These are phyloP conservation scores for Phytophthora pisi DNA, from an alignment of 352 stramenopile genomes.

Conservation along the genomic window DNA sequence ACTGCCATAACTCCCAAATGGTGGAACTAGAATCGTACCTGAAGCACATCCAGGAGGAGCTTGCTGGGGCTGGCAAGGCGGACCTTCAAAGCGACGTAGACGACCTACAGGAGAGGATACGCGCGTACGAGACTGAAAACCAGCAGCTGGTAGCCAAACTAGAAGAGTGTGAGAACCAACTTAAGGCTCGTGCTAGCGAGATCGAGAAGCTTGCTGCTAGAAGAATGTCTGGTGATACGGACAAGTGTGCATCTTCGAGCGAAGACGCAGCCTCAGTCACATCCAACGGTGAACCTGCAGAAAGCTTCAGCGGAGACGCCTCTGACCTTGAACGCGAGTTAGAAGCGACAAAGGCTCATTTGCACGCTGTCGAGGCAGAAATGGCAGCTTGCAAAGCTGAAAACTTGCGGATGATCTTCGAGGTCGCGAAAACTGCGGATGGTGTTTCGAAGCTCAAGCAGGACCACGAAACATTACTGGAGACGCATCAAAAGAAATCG, in stretches of 20 bases:
- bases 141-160: slow-evolving; percentile 31
- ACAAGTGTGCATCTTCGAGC: slow-evolving; percentile 15
- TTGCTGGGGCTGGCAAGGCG: slow-evolving; percentile 13
- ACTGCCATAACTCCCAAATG: slow-evolving; percentile 4
- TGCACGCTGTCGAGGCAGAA: slow-evolving; percentile 52
- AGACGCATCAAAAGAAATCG: slow-evolving; percentile 40
- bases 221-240: slow-evolving; percentile 10
- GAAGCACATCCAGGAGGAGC: slow-evolving; percentile 26
- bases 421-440: slow-evolving; percentile 74
- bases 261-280: slow-evolving; percentile 23
- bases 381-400: slow-evolving; percentile 68
- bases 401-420: slow-evolving; percentile 79
- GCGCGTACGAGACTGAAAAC: slow-evolving; percentile 31
- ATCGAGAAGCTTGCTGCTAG: slow-evolving; percentile 27
- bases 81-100: slow-evolving; percentile 21
- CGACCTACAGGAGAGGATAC: slow-evolving; percentile 28
- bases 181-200: slow-evolving; percentile 28
- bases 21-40: slow-evolving; percentile 26
- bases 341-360: slow-evolving; percentile 33
- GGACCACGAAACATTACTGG: slow-evolving; percentile 54
- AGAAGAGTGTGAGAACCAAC: slow-evolving; percentile 32
- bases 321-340: slow-evolving; percentile 33
- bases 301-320: slow-evolving; percentile 24
- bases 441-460: slow-evolving; percentile 62
- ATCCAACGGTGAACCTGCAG: slow-evolving; percentile 21